These are phyloP conservation scores for Podaxis sp. DNA, from an alignment of 768 basidiomycete species.

Conservation along the genomic window DNA sequence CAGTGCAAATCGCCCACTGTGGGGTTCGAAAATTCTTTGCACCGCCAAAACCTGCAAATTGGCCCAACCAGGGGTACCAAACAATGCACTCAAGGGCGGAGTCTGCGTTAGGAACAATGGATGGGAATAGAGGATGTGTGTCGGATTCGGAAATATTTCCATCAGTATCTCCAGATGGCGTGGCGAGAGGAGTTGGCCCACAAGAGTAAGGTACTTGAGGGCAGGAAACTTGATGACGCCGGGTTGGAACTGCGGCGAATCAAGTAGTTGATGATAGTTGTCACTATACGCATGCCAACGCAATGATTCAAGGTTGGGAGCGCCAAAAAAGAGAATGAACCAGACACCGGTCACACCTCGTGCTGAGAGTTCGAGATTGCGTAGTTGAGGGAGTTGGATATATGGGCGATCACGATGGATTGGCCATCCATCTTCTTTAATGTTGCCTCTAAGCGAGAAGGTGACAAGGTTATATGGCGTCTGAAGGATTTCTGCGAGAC, in stretches of 20 bases:
- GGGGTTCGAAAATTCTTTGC: background rate
- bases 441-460: slow-evolving; percentile 30
- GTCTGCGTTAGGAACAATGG: background rate
- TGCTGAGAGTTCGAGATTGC: slow-evolving; percentile 27
- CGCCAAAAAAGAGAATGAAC: slow-evolving; percentile 28
- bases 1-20: background rate
- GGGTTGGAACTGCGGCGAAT: slow-evolving; percentile 21
- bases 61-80: background rate
- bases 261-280: slow-evolving; percentile 22
- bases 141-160: slow-evolving; percentile 2
- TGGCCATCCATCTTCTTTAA: slow-evolving; percentile 23
- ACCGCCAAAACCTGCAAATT: slow-evolving; percentile 2
- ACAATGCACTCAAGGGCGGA: background rate
- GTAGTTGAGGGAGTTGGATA: slow-evolving; percentile 24
- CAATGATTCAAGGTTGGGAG: slow-evolving; percentile 34
- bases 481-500: slow-evolving; percentile 21
- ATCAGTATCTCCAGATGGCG: background rate
- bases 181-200: background rate
- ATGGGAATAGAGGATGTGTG: slow-evolving; percentile 3
- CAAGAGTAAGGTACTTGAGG: slow-evolving; percentile 34
- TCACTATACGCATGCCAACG: slow-evolving; percentile 32
- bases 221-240: slow-evolving; percentile 26
- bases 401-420: slow-evolving; percentile 15
- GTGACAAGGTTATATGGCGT: slow-evolving; percentile 25
- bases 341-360: slow-evolving; percentile 25